A percentile compares a stretch with the other conserved stretches of the same genome.
These are phyloP conservation scores for Cercospora zeina DNA, from an alignment of 2,329 filamentous ascomycete species.

Conservation along the genomic window DNA sequence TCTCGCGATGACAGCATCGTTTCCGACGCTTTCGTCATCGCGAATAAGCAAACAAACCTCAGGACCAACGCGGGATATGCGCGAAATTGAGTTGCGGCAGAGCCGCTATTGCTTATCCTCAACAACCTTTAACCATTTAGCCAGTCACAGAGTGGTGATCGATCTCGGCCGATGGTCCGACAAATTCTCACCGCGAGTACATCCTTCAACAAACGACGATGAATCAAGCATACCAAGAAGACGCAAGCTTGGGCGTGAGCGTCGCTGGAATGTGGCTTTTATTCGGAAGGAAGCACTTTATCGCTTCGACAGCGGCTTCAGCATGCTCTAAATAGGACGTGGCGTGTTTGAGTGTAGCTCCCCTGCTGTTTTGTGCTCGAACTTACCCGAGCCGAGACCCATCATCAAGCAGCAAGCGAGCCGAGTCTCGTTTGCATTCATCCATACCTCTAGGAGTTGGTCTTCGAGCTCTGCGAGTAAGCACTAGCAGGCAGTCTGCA, in stretches of 20 bases:
- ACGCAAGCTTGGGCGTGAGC: conserved; percentile 1
- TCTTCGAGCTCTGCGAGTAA: background rate
- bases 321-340: background rate
- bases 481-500: background rate
- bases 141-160: background rate
- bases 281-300: background rate
- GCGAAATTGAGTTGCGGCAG: conserved; percentile 1
- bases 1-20: background rate
- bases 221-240: conserved; percentile 10
- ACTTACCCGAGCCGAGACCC: conserved; percentile 3
- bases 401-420: conserved; percentile 4
- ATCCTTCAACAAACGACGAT: background rate
- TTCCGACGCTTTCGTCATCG: background rate
- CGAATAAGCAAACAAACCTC: background rate
- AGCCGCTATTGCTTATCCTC: conserved; percentile 2
- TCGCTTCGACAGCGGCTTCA: background rate
- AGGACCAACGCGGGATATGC: conserved; percentile 3
- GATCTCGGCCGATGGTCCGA: background rate
- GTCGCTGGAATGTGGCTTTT: background rate
- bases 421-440: background rate
- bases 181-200: background rate
- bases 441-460: background rate
- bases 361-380: background rate
- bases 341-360: background rate
- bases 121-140: conserved; percentile 2